Percentiles rank a stretch among this genome's conserved stretches.
These are phyloP conservation scores for Labyrinthula sp. DNA, from an alignment of 352 stramenopile species.

Conservation along the genomic window DNA sequence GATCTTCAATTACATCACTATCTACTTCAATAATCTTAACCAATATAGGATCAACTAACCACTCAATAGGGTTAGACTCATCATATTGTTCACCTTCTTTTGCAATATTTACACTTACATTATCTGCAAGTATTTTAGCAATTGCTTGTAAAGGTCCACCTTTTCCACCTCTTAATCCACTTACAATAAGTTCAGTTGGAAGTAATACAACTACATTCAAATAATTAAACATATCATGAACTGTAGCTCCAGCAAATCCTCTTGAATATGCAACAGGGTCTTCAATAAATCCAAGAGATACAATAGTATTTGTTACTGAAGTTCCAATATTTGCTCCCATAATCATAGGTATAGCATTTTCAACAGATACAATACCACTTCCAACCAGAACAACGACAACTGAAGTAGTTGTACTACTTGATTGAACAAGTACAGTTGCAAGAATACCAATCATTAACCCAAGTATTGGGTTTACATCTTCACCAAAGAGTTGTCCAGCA, in stretches of 20 bases:
- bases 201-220: conserved; percentile 50
- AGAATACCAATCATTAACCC: conserved; percentile 52
- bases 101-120: neutral
- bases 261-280: conserved; percentile 46
- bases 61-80: conserved; percentile 37
- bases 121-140: neutral
- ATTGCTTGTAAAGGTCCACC: conserved; percentile 37
- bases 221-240: conserved; percentile 64
- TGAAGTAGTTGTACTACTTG: conserved; percentile 51
- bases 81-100: conserved; percentile 35
- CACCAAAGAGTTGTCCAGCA: conserved; percentile 47
- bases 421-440: conserved; percentile 47
- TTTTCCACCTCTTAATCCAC: conserved; percentile 44
- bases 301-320: conserved; percentile 63
- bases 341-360: conserved; percentile 59
- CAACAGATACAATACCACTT: conserved; percentile 46
- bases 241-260: conserved; percentile 46
- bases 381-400: conserved; percentile 49
- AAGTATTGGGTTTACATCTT: conserved; percentile 47
- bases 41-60: conserved; percentile 25
- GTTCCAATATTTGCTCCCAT: conserved; percentile 73
- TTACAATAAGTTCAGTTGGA: conserved; percentile 44
- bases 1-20: conserved; percentile 39
- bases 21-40: conserved; percentile 38
- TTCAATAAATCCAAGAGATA: conserved; percentile 57